Conservation (phyloP, 2,329 filamentous ascomycete species). For the Calonectria honghensis region DNA sequence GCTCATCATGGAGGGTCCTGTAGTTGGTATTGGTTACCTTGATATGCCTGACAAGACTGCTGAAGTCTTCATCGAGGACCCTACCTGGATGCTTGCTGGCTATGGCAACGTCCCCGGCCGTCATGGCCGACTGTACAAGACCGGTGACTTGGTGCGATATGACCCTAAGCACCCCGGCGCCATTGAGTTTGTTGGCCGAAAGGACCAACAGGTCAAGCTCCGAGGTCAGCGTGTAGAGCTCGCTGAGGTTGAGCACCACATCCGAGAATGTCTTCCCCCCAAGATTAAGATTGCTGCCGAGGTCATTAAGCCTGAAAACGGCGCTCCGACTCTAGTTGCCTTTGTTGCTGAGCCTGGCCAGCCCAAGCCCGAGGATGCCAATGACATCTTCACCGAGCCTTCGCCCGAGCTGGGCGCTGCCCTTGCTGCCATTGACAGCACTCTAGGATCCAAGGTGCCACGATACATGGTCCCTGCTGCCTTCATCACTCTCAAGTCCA, state of each 20-base stretch:
- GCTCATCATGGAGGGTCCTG: conserved; percentile 74
- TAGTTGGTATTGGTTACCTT: conserved; percentile 77
- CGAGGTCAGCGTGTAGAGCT: conserved; percentile 71
- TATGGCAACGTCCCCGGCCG: conserved; percentile 60
- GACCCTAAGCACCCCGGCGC: conserved; percentile 71
- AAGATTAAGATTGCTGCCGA: conserved; percentile 67
- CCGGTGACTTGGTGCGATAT: conserved; percentile 75
- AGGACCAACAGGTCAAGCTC: conserved; percentile 23
- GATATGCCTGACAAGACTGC: conserved; percentile 75
- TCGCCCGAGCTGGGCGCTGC: conserved; percentile 58
- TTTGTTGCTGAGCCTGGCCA: conserved; percentile 48
- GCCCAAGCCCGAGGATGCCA: conserved; percentile 40
- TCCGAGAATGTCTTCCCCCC: conserved; percentile 62
- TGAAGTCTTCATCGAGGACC: conserved; percentile 74
- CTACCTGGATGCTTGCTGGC: conserved; percentile 69
- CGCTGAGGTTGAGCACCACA: conserved; percentile 71
- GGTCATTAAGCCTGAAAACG: conserved; percentile 64
- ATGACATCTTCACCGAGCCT: conserved; percentile 49
- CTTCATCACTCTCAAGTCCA: conserved; percentile 50
- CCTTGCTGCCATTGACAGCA: conserved; percentile 57
- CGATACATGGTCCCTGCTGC: conserved; percentile 52
- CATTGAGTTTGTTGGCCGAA: conserved; percentile 68
- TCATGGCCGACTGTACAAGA: conserved; percentile 72
- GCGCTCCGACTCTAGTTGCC: conserved; percentile 53
- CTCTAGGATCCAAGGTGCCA: conserved; percentile 54